Evolutionary conservation across 75 land plant species (phyloP), one percentile per base, ranked within the genome.

Genomic region (Picea sitchensis): DNA sequence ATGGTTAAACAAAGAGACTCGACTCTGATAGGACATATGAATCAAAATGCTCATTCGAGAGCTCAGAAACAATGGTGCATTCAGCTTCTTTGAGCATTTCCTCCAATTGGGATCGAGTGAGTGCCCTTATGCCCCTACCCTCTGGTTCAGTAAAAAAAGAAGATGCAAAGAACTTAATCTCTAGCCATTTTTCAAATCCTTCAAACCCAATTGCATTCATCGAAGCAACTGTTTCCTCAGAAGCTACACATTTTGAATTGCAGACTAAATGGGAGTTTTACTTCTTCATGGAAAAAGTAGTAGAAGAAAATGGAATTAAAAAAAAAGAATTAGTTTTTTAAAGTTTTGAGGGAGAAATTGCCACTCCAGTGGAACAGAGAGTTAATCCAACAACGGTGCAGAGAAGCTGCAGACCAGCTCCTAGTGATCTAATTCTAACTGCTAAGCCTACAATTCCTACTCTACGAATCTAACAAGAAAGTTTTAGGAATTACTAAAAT

Each of bases 11-110:
- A 63, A 91, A 89, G 56, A 89, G 80, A 80, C 91, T 91, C 8
- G 93, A 91, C 80, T 91, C 93, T 18, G 91, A 89, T 3, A 91
- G 85, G 18, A 91, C 91, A 63, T 91, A 91, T 5, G 93, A 89
- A 65, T 91, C 93, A 61, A 89, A 61, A 14, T 87, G 75, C 30
- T 61, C 64, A 77, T 91, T 89, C 32, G 85, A 82, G n/a, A 89
- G 82, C 11, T 85, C 79, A 13, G 85, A 71, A 26, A 89, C 93
- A 68, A 91, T 91, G 23, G 91, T 91, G 84, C 93, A 91, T 63
- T 84, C 76, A 32, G 92, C 92, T 30, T 80, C 81, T 0, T 73
- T 60, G 20, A 90, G 83, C 60, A 90, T 79, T 18, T 74, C 82
- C 80, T 90, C 92, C 21, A 88, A 34, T 78, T 90, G 88, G 2